These are phyloP conservation scores for Volvox reticuliferus DNA, from an alignment of 139 green algal species.

Conservation along the genomic window DNA sequence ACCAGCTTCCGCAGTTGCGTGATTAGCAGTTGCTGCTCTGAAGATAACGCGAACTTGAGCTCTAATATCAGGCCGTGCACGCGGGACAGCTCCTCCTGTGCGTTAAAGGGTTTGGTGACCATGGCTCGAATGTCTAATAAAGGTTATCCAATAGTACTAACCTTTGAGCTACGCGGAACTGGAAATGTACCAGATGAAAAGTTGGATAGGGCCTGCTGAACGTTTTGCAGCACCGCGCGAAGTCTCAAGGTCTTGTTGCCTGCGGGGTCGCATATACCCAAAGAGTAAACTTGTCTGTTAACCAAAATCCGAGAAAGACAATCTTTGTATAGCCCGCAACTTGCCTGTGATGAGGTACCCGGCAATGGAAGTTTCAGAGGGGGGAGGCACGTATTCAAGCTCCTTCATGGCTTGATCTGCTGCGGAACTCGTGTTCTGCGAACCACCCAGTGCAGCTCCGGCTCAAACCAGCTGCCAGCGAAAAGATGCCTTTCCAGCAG, in stretches of 20 bases:
- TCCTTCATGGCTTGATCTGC: constrained; percentile 8
- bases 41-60: constrained; percentile 30
- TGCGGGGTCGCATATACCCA: neutral
- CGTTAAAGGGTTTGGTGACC: neutral
- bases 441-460: neutral
- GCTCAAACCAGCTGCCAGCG: neutral
- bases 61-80: constrained; percentile 16
- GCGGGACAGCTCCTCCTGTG: constrained; percentile 49
- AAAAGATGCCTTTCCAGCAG: no score
- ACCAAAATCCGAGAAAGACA: neutral
- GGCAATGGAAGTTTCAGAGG: neutral
- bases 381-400: constrained; percentile 1
- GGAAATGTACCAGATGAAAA: constrained; percentile 37
- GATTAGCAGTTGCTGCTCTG: constrained; percentile 35
- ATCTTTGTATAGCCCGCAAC: neutral
- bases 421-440: neutral
- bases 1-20: constrained; percentile 47
- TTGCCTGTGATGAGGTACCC: constrained; percentile 29
- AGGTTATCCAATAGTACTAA: neutral
- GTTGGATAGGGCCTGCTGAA: constrained; percentile 1
- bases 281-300: neutral
- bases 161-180: constrained; percentile 40
- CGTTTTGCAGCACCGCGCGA: neutral
- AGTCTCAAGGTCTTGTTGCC: constrained; percentile 44
- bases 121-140: neutral